These are phyloP conservation scores for Botrytis fabae DNA, from an alignment of 2,329 filamentous ascomycete species.

Conservation along the genomic window DNA sequence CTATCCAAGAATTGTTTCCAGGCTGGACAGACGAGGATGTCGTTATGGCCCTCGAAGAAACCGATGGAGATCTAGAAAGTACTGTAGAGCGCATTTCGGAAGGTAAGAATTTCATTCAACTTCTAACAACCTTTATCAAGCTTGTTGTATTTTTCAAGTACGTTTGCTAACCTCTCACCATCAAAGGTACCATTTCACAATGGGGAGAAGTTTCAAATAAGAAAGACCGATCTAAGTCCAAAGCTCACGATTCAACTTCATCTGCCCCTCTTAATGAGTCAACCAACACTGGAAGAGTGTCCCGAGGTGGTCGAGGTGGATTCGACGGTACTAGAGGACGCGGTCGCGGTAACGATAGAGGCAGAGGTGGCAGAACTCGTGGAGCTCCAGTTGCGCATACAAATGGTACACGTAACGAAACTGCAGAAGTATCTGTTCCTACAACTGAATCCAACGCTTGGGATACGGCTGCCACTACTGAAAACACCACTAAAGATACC, in stretches of 20 bases:
- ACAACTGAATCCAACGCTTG: conserved; percentile 69
- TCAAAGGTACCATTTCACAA: conserved; percentile 71
- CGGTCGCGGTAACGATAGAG: conserved; percentile 62
- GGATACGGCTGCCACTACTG: conserved; percentile 50
- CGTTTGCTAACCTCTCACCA: conserved; percentile 20
- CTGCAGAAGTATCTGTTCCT: conserved; percentile 60
- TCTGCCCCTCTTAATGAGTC: conserved; percentile 54
- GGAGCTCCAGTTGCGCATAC: conserved; percentile 62
- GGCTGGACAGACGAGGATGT: conserved; percentile 96
- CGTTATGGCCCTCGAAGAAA: conserved; percentile 88
- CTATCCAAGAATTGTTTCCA: conserved; percentile 89
- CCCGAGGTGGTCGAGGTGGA: conserved; percentile 59
- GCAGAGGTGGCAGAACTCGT: conserved; percentile 58
- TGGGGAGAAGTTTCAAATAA: conserved; percentile 84
- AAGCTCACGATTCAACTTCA: conserved; percentile 57
- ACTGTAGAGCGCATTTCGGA: conserved; percentile 79
- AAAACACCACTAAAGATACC: conserved; percentile 24
- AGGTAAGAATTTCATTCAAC: conserved; percentile 51
- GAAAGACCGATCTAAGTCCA: conserved; percentile 71
- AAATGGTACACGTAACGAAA: conserved; percentile 64
- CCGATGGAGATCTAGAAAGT: conserved; percentile 72
- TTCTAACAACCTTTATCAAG: not conserved
- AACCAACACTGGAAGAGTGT: conserved; percentile 48
- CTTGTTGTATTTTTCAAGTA: not conserved
- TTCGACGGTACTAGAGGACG: conserved; percentile 62